Percentiles rank a stretch among this genome's conserved stretches.
These are phyloP conservation scores for Jamesozyma jinghongensis DNA, from an alignment of 805 yeast species.

Conservation along the genomic window DNA sequence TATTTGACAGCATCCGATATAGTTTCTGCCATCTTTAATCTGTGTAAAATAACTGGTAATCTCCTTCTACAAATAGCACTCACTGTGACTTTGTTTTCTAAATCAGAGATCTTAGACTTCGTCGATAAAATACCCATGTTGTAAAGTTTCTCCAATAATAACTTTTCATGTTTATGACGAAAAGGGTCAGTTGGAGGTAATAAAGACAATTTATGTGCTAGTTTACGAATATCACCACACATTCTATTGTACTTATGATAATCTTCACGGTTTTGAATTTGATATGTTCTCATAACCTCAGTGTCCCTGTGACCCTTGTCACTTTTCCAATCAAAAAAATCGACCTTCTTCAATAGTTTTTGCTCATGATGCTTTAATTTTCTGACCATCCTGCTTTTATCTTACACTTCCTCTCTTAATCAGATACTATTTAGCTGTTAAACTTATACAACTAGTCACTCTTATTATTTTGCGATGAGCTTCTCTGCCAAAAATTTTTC, in stretches of 20 bases:
- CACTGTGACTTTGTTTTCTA: slow-evolving; percentile 87
- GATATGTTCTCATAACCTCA: slow-evolving; percentile 93
- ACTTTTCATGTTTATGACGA: slow-evolving; percentile 80
- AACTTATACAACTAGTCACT: neutral
- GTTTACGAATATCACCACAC: slow-evolving; percentile 83
- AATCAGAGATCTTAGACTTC: slow-evolving; percentile 81
- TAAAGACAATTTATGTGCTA: slow-evolving; percentile 78
- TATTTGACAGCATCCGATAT: slow-evolving; percentile 82
- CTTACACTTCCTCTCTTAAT: neutral
- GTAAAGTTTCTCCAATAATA: slow-evolving; percentile 77
- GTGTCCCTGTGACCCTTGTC: slow-evolving; percentile 92
- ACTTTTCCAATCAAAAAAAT: slow-evolving; percentile 95
- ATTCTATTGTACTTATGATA: slow-evolving; percentile 88
- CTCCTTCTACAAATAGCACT: slow-evolving; percentile 88
- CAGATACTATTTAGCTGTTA: neutral
- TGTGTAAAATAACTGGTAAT: slow-evolving; percentile 88
- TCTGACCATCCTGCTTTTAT: slow-evolving; percentile 55
- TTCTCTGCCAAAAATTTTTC: slow-evolving; percentile 2
- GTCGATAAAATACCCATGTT: slow-evolving; percentile 82
- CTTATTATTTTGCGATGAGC: slow-evolving; percentile 12
- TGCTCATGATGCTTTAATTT: slow-evolving; percentile 90
- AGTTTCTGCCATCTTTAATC: slow-evolving; percentile 88
- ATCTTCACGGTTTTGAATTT: slow-evolving; percentile 90
- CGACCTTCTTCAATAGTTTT: slow-evolving; percentile 89
- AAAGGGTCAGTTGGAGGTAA: slow-evolving; percentile 82